These are phyloP conservation scores for Paspalum vaginatum DNA, from an alignment of 176 grass and related monocot genomes.

Conservation along the genomic window DNA sequence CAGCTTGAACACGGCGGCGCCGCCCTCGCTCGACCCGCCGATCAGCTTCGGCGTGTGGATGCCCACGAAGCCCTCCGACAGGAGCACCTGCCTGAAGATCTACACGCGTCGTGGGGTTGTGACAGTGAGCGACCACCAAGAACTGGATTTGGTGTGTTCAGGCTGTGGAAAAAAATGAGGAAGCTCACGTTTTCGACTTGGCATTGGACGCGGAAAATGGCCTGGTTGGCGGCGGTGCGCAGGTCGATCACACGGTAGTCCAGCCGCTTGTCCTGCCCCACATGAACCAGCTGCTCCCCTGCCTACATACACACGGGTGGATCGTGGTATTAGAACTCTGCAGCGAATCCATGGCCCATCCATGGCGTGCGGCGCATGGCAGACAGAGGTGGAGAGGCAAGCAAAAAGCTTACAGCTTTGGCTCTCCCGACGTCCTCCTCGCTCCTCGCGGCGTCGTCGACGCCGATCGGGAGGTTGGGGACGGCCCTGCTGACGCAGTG, in stretches of 20 bases:
- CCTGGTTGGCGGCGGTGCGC: constrained; percentile 61
- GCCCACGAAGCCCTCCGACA: constrained; percentile 57
- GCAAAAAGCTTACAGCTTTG: constrained; percentile 30
- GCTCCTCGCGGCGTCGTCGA: constrained; percentile 66
- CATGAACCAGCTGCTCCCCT: constrained; percentile 65
- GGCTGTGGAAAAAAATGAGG: no score
- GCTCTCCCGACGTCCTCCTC: constrained; percentile 59
- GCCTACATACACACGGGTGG: neutral
- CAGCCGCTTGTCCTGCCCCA: constrained; percentile 72
- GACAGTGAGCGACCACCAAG: no score
- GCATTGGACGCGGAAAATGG: constrained; percentile 54
- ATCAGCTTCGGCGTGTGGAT: constrained; percentile 78
- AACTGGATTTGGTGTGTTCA: no score
- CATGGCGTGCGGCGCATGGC: no score
- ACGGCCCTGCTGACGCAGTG: constrained; percentile 64
- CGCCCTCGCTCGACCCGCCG: constrained; percentile 70
- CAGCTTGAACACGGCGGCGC: constrained; percentile 73
- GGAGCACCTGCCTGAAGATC: constrained; percentile 58
- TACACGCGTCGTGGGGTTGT: neutral
- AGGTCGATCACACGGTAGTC: constrained; percentile 59
- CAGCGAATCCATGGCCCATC: neutral
- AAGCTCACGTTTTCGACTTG: constrained; percentile 66
- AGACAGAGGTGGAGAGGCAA: no score
- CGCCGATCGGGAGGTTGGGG: constrained; percentile 55
- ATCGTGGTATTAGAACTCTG: no score